Evolutionary conservation across 2,329 filamentous ascomycete genomes (phyloP), one percentile per base, ranked within the genome.

Genomic region (Fusarium setosum): DNA sequence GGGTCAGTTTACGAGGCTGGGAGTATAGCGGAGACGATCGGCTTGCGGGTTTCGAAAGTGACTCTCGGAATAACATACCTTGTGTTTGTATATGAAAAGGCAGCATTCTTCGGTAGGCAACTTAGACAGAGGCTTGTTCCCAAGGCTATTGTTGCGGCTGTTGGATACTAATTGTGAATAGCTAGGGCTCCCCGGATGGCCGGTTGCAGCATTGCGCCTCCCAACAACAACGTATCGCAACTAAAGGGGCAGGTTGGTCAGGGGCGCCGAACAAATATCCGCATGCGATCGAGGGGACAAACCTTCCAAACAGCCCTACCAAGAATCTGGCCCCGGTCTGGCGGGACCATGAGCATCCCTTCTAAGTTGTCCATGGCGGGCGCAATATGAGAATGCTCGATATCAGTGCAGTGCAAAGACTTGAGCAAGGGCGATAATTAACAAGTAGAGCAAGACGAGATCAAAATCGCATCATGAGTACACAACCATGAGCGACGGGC

Each of bases 191-290:
- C 55, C 52, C n/a, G 74, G 70, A 37, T 81, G 79, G 68, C 79
- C 77, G 42, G 56, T 40, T 49, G 50, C 61, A 26, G 76, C 65
- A 56, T 60, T 68, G 53, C 75, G 75, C 54, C 73, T 72, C 55
- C 86, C 86, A 56, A 89, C 78, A 56, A 88, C 80, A 45, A 90
- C 82, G 74, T 87, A 89, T 75, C 88, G 87, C 72, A 83, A 70
- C 87, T 90, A 72, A 34, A 41, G 60, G 57, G 35, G 71, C 40
- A 71, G 60, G 64, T 53, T 59, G 49, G 56, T 64, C 54, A 61
- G 41, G 18, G 26, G 52, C 29, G n/a, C 31, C 23, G 17, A 40
- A 29, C 32, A 21, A 9, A 29, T 37, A 51, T 23, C n/a, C 62
- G 45, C 50, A 35, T 49, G 50, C 13, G 21, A 50, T 38, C 5